phyloP scores from a whole-genome alignment of 306 rosid genomes.

The Hippophae gyantsensis region DNA sequence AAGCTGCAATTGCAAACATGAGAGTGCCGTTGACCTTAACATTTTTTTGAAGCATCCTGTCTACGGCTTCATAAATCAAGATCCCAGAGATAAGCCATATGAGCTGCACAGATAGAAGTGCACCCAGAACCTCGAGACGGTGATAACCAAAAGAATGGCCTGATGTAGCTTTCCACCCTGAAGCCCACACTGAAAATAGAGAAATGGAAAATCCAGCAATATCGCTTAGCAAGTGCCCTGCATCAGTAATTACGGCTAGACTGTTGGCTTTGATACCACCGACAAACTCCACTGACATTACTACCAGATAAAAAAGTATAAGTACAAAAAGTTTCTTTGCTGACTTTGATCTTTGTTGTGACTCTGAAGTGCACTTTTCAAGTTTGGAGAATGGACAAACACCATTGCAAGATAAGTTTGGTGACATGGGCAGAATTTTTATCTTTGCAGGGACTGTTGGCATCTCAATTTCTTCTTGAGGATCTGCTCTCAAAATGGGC shows the following conservation, averaged over 20 bases:
- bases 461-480: conserved; percentile 38
- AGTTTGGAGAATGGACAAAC: conserved; percentile 51
- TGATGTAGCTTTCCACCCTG: conserved; percentile 77
- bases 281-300: conserved; percentile 57
- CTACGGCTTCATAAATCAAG: conserved; percentile 65
- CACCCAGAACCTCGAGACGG: conserved; percentile 85
- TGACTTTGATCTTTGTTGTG: conserved; percentile 45
- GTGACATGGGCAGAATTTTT: conserved; percentile 16
- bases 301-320: conserved; percentile 44
- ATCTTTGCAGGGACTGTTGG: conserved; percentile 20
- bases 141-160: conserved; percentile 69
- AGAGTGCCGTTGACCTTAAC: conserved; percentile 57
- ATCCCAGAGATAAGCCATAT: conserved; percentile 79
- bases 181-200: conserved; percentile 77
- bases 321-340: conserved; percentile 57
- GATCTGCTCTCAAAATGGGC: conserved; percentile 25
- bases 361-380: conserved; percentile 34
- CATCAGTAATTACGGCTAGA: conserved; percentile 76
- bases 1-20: conserved; percentile 74
- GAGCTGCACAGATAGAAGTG: conserved; percentile 75
- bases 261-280: conserved; percentile 90
- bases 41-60: conserved; percentile 34
- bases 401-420: conserved; percentile 25
- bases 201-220: conserved; percentile 70
- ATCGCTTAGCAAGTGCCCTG: conserved; percentile 86